phyloP scores from a whole-genome alignment of 1,139 yeast species.

The Torulaspora pretoriensis region DNA sequence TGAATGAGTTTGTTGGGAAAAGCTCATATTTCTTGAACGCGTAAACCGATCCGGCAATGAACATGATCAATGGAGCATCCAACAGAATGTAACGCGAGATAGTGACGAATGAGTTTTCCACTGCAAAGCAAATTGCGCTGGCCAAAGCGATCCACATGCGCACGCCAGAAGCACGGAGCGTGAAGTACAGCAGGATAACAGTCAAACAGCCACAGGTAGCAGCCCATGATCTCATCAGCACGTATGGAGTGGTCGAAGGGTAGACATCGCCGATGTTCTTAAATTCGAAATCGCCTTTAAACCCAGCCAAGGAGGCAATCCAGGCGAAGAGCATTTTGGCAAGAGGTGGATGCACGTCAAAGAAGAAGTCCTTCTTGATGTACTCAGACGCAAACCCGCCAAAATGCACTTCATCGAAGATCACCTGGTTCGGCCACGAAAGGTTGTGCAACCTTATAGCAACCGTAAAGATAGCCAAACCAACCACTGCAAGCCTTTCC shows the following conservation, averaged over 20 bases:
- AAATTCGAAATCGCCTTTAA: slow-evolving; percentile 70
- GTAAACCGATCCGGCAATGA: slow-evolving; percentile 82
- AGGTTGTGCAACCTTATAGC: slow-evolving; percentile 59
- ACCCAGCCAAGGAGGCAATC: slow-evolving; percentile 68
- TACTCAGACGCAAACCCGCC: slow-evolving; percentile 78
- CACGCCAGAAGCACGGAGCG: slow-evolving; percentile 83
- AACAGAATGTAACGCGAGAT: slow-evolving; percentile 85
- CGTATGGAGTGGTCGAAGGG: slow-evolving; percentile 64
- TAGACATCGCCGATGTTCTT: slow-evolving; percentile 63
- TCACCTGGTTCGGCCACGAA: slow-evolving; percentile 71
- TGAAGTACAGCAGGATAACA: slow-evolving; percentile 68
- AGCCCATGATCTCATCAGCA: slow-evolving; percentile 80
- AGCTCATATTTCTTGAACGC: slow-evolving; percentile 77
- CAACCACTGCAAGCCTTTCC: slow-evolving; percentile 44
- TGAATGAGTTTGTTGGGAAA: slow-evolving; percentile 62
- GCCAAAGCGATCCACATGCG: slow-evolving; percentile 68
- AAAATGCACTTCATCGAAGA: slow-evolving; percentile 88
- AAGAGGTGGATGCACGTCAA: slow-evolving; percentile 94
- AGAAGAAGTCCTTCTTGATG: slow-evolving; percentile 66
- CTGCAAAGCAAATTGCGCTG: slow-evolving; percentile 61
- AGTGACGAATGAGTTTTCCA: slow-evolving; percentile 85
- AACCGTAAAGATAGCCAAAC: slow-evolving; percentile 51
- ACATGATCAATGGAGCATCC: slow-evolving; percentile 87
- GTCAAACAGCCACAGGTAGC: slow-evolving; percentile 81
- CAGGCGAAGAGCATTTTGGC: slow-evolving; percentile 87